These are phyloP conservation scores for Pythium utonaiense DNA, from an alignment of 352 stramenopile species.

Conservation along the genomic window DNA sequence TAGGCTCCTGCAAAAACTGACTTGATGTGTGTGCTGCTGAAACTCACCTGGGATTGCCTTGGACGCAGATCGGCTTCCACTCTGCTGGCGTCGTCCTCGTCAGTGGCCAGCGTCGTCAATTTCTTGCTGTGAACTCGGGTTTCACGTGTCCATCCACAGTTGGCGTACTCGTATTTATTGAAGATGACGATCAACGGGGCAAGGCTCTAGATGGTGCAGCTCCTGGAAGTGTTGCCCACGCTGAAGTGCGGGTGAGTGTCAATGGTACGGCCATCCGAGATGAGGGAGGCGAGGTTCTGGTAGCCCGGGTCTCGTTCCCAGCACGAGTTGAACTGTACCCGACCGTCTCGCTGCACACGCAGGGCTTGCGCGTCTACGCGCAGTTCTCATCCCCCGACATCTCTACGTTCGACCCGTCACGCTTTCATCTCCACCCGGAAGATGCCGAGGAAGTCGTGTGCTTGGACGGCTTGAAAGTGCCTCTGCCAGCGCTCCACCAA, in stretches of 20 bases:
- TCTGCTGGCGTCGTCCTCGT: conserved; percentile 76
- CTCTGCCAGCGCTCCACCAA: not conserved
- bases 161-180: conserved; percentile 65
- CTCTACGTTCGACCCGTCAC: conserved; percentile 39
- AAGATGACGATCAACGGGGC: conserved; percentile 39
- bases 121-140: conserved; percentile 49
- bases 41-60: too few species aligned
- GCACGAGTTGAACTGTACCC: conserved; percentile 70
- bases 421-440: conserved; percentile 39
- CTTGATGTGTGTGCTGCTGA: too few species aligned
- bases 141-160: conserved; percentile 69
- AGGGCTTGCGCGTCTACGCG: conserved; percentile 71
- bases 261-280: conserved; percentile 64
- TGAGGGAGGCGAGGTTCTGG: conserved; percentile 41
- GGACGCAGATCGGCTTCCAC: conserved; percentile 79
- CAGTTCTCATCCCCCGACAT: conserved; percentile 79
- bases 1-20: too few species aligned
- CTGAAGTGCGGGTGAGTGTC: conserved; percentile 68
- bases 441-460: conserved; percentile 55
- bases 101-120: conserved; percentile 48
- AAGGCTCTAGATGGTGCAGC: not conserved
- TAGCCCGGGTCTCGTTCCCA: conserved; percentile 59
- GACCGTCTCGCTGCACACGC: conserved; percentile 81
- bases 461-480: conserved; percentile 58
- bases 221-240: conserved; percentile 21